Evolutionary conservation across 306 rosid species (phyloP), one percentile per base, ranked within the genome.

Genomic region (Vachellia collinsii): DNA sequence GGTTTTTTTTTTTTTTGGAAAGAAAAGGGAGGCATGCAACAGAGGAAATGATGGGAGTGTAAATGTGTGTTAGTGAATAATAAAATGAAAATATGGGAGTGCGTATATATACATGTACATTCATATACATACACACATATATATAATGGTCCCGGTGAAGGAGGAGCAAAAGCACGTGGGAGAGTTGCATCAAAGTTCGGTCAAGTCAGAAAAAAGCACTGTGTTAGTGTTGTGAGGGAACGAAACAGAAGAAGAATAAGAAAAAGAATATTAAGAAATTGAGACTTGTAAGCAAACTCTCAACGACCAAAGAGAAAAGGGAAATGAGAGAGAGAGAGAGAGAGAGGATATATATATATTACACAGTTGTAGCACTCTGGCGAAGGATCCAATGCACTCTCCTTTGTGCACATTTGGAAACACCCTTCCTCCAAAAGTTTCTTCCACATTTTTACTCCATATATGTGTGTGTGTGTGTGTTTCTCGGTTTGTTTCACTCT

Each of bases 91-190:
- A 13, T 50, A 50, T 50, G 19, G 7, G 5, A 50, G 53, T 73
- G 81, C 63, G 42, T 43, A 29, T 29, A 29, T n/a, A n/a, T n/a
- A n/a, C n/a, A n/a, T n/a, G n/a, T n/a, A n/a, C n/a, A n/a, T n/a
- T n/a, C n/a, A n/a, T n/a, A n/a, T n/a, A n/a, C n/a, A n/a, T 29
- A 29, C 34, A 29, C 2, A 29, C 34, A 29, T 29, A 29, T 29
- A 29, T 29, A 29, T 29, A 29, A 29, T 29, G 34, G 34, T 29
- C 34, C 34, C 2, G 34, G 23, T 0, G 13, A 43, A 43, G 22
- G 70, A 41, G 54, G 81, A 82, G 85, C 69, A 86, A 80, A 80
- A 80, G 77, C 91, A 90, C 91, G 90, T 90, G 90, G 90, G 85
- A 84, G 76, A 64, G 87, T 73, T 82, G 83, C 89, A 85, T 83